Evolutionary conservation across 1,284 basidiomycete genomes (phyloP), one percentile per base, ranked within the genome.

Genomic region (Moesziomyces parantarcticus): DNA sequence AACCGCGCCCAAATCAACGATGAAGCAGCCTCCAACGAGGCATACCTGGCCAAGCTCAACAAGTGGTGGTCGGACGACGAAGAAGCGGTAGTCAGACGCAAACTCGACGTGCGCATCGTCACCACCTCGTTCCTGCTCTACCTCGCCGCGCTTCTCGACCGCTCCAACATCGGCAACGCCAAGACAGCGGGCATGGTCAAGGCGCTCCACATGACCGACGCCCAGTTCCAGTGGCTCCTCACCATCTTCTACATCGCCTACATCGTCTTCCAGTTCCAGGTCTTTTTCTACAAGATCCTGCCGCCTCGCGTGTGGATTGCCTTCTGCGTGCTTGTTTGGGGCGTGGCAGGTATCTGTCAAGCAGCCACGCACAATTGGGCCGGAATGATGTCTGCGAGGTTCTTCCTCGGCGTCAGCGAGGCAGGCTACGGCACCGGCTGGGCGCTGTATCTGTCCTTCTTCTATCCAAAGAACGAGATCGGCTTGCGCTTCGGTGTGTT

Each of bases 191-290:
- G 77, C 9, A 78, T 82, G 77, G 40, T 48, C 6, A 51, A 45
- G 20, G 50, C 73, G 8, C 60, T 83, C 7, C 7, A 41, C 39
- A 66, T 82, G 49, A 63, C 53, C 8, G 69, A 76, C 36, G 39
- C 52, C 9, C 67, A 82, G 43, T 83, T 71, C 47, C 72, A 80
- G n/a, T 76, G 75, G 73, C 72, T 83, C 0, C 47, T 81, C 3
- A 82, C 77, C 13, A 73, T 76, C 49, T 75, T 68, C 50, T 69
- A 69, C 70, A 75, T 83, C 25, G 64, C 62, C n/a, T 83, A 82
- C 58, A 68, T 72, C 26, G 23, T 75, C 20, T 80, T 78, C 20
- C 76, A 78, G 51, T 72, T 65, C 41, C 64, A 72, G n/a, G 75
- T 77, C 36, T 49, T 83, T 18, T 56, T 69, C 22, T 82, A 79